Conservation (phyloP, 2,329 filamentous ascomycete species). For the Penicillium sp. region DNA sequence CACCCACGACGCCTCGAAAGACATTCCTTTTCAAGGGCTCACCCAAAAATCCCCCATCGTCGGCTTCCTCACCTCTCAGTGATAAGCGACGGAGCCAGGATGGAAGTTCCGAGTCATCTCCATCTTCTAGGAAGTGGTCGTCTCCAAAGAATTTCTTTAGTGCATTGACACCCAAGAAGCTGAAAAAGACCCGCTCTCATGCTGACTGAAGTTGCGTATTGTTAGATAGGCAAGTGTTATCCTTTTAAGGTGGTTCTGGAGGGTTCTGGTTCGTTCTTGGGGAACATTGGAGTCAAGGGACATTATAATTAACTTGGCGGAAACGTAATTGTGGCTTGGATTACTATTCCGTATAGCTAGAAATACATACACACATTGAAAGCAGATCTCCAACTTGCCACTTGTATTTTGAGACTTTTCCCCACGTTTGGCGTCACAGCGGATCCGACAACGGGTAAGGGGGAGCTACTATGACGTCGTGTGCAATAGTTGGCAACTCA, state of each 20-base stretch:
- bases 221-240: not conserved
- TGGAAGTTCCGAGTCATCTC: slow-evolving; percentile 9
- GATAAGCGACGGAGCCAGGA: slow-evolving; percentile 17
- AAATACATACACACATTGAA: not conserved
- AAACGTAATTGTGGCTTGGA: slow-evolving; percentile 12
- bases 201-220: slow-evolving; percentile 2
- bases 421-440: slow-evolving; percentile 9
- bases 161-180: slow-evolving; percentile 18
- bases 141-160: slow-evolving; percentile 18
- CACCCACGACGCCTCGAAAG: slow-evolving; percentile 11
- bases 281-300: not conserved
- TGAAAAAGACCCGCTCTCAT: slow-evolving; percentile 7
- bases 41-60: slow-evolving; percentile 6
- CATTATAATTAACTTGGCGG: slow-evolving; percentile 12
- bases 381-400: slow-evolving; percentile 4
- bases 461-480: slow-evolving; percentile 11
- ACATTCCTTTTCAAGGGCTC: slow-evolving; percentile 14
- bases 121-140: slow-evolving; percentile 21
- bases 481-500: slow-evolving; percentile 8
- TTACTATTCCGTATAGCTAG: not conserved
- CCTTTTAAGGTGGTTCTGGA: not conserved
- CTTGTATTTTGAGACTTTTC: not conserved
- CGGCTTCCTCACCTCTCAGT: slow-evolving; percentile 13
- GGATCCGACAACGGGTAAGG: slow-evolving; percentile 1
- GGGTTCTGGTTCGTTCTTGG: not conserved